These are phyloP conservation scores for Citrus inodora DNA, from an alignment of 345 rosid species.

Conservation along the genomic window DNA sequence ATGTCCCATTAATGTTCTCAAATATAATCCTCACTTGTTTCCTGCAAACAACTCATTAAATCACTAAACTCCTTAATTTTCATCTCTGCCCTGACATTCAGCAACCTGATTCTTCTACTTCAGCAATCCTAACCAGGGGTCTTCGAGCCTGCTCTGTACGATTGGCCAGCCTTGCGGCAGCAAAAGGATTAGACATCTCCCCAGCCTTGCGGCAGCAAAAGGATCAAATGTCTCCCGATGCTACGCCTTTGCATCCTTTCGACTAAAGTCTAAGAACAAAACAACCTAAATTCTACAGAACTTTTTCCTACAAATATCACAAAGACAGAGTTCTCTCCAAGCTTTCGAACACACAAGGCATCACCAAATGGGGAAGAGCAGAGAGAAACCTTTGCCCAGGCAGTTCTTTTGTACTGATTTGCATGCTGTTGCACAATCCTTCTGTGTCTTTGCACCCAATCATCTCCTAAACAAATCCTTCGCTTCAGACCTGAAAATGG, in stretches of 20 bases:
- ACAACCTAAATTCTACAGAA: neutral
- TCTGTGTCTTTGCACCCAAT: conserved; percentile 97
- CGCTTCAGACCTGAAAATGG: conserved; percentile 82
- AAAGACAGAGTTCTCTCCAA: neutral
- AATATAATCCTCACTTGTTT: neutral
- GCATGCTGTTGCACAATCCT: conserved; percentile 99
- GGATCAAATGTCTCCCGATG: too few relatives aligned
- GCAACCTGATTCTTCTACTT: neutral
- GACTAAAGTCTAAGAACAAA: neutral
- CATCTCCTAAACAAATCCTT: conserved; percentile 98
- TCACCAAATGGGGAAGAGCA: conserved; percentile 4
- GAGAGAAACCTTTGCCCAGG: conserved; percentile 76
- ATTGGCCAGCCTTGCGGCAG: too few relatives aligned
- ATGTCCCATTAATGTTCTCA: neutral
- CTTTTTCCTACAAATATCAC: neutral
- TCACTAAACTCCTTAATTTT: neutral
- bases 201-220: too few relatives aligned
- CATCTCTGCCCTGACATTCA: neutral
- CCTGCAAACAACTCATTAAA: neutral
- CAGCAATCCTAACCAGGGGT: neutral
- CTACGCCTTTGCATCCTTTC: neutral
- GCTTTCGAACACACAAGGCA: neutral
- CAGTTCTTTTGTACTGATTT: conserved; percentile 90
- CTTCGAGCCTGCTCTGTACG: too few relatives aligned
- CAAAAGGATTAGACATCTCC: too few relatives aligned